Conservation (phyloP, 768 basidiomycete genomes). For the Podaxis carcinomalis region DNA sequence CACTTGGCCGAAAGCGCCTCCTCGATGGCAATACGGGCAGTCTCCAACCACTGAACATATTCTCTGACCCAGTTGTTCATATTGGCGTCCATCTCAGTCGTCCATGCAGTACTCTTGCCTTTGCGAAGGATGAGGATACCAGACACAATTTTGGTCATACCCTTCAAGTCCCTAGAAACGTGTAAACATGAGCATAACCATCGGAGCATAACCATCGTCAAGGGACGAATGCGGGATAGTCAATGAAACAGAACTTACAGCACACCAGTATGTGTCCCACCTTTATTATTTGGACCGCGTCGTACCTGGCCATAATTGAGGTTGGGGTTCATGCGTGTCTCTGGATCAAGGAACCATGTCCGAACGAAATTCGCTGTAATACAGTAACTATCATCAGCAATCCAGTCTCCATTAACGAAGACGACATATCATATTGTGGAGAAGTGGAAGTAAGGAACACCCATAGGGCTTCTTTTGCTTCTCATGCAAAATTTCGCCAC, state of each 20-base stretch:
- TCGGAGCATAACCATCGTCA: too few relatives aligned
- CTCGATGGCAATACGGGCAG: slow-evolving; percentile 39
- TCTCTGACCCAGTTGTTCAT: slow-evolving; percentile 47
- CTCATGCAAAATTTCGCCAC: background rate
- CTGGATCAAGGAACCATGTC: slow-evolving; percentile 56
- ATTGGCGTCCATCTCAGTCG: slow-evolving; percentile 40
- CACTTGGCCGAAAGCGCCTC: slow-evolving; percentile 49
- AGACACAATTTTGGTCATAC: slow-evolving; percentile 51
- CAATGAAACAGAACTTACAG: slow-evolving; percentile 26
- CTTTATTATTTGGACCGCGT: slow-evolving; percentile 33
- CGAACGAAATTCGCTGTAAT: slow-evolving; percentile 39
- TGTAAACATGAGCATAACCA: background rate
- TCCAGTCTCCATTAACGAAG: background rate
- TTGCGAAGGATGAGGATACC: slow-evolving; percentile 51
- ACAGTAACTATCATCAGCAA: background rate
- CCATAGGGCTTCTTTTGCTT: background rate
- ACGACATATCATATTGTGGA: background rate
- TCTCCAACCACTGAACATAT: slow-evolving; percentile 56
- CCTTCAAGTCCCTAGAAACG: slow-evolving; percentile 46
- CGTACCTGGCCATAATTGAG: slow-evolving; percentile 54
- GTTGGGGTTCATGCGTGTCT: slow-evolving; percentile 62
- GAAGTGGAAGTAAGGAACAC: background rate
- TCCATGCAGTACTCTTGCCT: slow-evolving; percentile 49
- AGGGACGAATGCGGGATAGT: background rate
- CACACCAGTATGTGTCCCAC: slow-evolving; percentile 49